A percentile compares a stretch with the other conserved stretches of the same genome.
Conservation (phyloP, 768 basidiomycete genomes). For the Xerocomellus amylosporus region DNA sequence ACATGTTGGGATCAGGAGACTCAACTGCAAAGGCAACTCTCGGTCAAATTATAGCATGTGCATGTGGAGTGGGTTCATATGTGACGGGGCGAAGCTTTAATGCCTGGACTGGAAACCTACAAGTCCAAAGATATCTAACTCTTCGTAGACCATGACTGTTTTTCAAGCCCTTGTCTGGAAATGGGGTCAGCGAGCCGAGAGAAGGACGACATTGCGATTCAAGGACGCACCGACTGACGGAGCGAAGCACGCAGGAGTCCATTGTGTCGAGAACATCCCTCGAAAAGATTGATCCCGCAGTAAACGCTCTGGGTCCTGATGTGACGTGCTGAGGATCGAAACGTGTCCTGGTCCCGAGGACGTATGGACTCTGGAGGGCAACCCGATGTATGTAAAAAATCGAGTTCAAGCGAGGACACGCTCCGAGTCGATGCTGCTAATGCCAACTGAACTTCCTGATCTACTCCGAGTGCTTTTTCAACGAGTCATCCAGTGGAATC, state of each 20-base stretch:
- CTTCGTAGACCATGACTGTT: not conserved
- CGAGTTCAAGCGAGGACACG: too few species aligned
- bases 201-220: not conserved
- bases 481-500: conserved; percentile 19
- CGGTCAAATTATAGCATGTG: not conserved
- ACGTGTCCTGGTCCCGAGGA: too few species aligned
- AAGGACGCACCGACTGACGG: not conserved
- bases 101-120: not conserved
- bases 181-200: not conserved
- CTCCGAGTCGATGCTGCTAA: too few species aligned
- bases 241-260: too few species aligned
- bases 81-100: not conserved
- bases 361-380: not conserved
- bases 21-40: not conserved
- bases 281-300: not conserved
- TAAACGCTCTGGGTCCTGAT: not conserved
- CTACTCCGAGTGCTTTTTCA: conserved; percentile 51
- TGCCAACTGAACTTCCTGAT: conserved; percentile 58
- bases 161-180: not conserved
- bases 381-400: not conserved
- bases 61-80: not conserved
- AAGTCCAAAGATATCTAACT: not conserved
- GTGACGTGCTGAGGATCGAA: not conserved
- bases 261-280: not conserved
- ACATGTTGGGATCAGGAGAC: conserved; percentile 3